Evolutionary conservation across 2,329 filamentous ascomycete genomes (phyloP).

Genomic region (Purpureocillium lavendulum): DNA sequence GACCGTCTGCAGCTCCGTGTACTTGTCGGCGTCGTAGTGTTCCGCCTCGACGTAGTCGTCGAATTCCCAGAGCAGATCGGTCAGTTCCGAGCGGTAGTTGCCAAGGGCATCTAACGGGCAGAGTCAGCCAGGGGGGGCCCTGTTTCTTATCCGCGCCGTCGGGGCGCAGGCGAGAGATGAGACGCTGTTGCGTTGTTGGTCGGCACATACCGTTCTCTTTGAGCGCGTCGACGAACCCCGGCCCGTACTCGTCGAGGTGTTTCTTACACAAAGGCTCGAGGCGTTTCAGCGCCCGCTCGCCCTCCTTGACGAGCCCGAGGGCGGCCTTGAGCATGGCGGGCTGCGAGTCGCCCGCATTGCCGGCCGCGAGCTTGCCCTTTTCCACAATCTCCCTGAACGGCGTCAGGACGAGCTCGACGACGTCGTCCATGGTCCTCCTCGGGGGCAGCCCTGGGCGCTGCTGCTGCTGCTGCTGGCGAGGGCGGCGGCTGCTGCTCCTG

Average conservation of each 20-base stretch:
- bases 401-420: slow-evolving; percentile 35
- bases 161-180: too few relatives aligned
- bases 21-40: slow-evolving; percentile 42
- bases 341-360: slow-evolving; percentile 36
- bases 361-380: slow-evolving; percentile 37
- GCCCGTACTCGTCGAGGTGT: slow-evolving; percentile 38
- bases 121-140: neutral
- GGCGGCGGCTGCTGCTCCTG: too few relatives aligned
- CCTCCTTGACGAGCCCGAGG: slow-evolving; percentile 36
- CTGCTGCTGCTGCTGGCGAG: too few relatives aligned
- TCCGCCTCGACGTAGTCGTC: slow-evolving; percentile 44
- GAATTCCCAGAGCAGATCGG: slow-evolving; percentile 46
- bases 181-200: too few relatives aligned
- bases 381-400: slow-evolving; percentile 46
- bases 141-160: too few relatives aligned
- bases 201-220: slow-evolving; percentile 41
- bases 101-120: slow-evolving; percentile 38
- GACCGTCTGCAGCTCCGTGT: slow-evolving; percentile 35
- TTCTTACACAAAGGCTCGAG: slow-evolving; percentile 44
- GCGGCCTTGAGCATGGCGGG: slow-evolving; percentile 43
- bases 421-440: slow-evolving; percentile 25
- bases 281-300: slow-evolving; percentile 38
- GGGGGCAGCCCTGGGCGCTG: too few relatives aligned
- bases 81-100: slow-evolving; percentile 36
- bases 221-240: slow-evolving; percentile 40